Evolutionary conservation across 345 rosid genomes (phyloP).

Genomic region (Bruguiera gymnorhiza): DNA sequence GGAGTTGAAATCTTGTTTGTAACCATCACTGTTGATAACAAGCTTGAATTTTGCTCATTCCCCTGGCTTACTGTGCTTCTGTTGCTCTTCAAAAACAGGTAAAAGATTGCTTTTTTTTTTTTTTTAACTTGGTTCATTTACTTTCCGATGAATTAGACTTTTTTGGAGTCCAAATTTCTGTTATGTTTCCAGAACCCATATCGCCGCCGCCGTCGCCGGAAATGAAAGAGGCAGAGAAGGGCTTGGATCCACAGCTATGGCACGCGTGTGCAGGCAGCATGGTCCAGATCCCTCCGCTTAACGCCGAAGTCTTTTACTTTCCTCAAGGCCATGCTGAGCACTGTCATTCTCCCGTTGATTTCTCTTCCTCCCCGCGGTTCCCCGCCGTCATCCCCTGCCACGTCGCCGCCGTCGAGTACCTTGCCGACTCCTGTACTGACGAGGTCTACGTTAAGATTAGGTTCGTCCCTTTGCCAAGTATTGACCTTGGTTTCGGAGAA

Average conservation of each 20-base stretch:
- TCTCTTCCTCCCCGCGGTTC: conserved; percentile 10
- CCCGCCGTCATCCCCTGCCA: conserved; percentile 18
- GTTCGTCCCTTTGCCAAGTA: conserved; percentile 16
- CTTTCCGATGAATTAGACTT: background rate
- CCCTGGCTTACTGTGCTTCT: background rate
- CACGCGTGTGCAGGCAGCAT: conserved; percentile 32
- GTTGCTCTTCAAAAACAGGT: background rate
- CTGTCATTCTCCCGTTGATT: conserved; percentile 19
- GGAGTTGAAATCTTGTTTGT: background rate
- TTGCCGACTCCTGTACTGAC: conserved; percentile 24
- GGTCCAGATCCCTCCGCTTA: conserved; percentile 28
- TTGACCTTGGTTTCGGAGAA: conserved; percentile 33
- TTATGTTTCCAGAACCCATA: background rate
- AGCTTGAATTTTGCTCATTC: background rate
- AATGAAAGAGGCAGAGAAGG: conserved; percentile 29
- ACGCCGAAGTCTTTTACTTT: conserved; percentile 21
- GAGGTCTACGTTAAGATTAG: conserved; percentile 26
- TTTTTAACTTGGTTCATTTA: background rate
- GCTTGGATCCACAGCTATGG: conserved; percentile 29
- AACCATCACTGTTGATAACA: background rate
- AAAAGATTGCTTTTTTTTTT: background rate
- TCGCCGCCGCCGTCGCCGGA: conserved; percentile 3
- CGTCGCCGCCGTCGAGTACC: conserved; percentile 16
- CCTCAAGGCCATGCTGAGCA: conserved; percentile 37
- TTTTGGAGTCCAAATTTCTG: background rate